Evolutionary conservation across 768 basidiomycete genomes (phyloP).

Genomic region (Clathrus columnatus): DNA sequence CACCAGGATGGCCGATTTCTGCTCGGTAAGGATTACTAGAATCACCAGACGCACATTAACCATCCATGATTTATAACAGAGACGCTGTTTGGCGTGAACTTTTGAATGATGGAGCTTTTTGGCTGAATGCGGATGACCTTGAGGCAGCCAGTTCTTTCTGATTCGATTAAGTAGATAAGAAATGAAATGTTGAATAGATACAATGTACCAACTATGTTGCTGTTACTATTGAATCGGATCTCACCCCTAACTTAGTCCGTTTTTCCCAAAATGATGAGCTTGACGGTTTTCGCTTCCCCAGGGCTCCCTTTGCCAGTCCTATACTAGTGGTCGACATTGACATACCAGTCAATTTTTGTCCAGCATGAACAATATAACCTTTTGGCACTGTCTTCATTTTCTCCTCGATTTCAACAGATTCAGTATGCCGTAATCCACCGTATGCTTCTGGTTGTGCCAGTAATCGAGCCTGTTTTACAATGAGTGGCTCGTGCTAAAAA

Average conservation of each 20-base stretch:
- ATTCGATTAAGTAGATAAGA: background rate
- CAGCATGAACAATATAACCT: slow-evolving; percentile 1
- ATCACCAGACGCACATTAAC: background rate
- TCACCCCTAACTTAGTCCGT: slow-evolving; percentile 23
- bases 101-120: slow-evolving; percentile 36
- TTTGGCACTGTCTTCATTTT: slow-evolving; percentile 21
- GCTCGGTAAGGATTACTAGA: slow-evolving; percentile 17
- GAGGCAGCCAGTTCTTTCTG: slow-evolving; percentile 31
- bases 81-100: slow-evolving; percentile 37
- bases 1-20: slow-evolving; percentile 38
- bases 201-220: background rate
- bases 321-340: slow-evolving; percentile 19
- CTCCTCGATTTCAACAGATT: slow-evolving; percentile 29
- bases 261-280: slow-evolving; percentile 17
- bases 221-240: background rate
- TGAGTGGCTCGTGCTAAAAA: slow-evolving; percentile 4
- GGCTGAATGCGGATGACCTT: slow-evolving; percentile 46
- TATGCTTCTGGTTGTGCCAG: slow-evolving; percentile 55
- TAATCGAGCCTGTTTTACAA: slow-evolving; percentile 46
- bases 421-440: slow-evolving; percentile 21
- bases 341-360: slow-evolving; percentile 7
- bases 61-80: slow-evolving; percentile 12
- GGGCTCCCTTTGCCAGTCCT: slow-evolving; percentile 43
- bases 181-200: background rate
- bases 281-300: slow-evolving; percentile 17